phyloP scores from a whole-genome alignment of 2,329 filamentous ascomycete genomes.

The Aspergillus sp. region DNA sequence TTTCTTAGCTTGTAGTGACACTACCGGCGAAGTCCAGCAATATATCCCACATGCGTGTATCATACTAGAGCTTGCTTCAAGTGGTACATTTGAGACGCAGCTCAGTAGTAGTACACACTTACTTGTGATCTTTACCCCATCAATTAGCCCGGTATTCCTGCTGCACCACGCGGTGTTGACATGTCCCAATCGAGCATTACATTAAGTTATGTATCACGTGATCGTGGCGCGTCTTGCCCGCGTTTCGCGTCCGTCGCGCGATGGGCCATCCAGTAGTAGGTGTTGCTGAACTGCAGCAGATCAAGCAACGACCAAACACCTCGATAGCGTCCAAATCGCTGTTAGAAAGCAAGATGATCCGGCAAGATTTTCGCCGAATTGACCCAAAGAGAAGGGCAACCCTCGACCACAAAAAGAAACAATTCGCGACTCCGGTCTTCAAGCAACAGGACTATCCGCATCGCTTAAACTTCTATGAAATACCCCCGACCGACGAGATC shows the following conservation, averaged over 20 bases:
- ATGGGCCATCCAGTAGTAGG: not conserved
- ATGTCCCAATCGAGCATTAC: not conserved
- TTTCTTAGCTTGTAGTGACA: too few species aligned
- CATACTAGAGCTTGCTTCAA: too few species aligned
- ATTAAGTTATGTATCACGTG: not conserved
- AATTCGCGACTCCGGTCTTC: slow-evolving; percentile 77
- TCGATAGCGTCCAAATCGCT: not conserved
- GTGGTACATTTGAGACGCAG: too few species aligned
- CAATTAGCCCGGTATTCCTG: not conserved
- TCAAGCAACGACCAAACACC: slow-evolving; percentile 2
- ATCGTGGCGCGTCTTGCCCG: not conserved
- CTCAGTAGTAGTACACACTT: too few species aligned
- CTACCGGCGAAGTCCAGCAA: too few species aligned
- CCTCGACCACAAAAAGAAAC: slow-evolving; percentile 78
- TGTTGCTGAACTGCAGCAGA: not conserved
- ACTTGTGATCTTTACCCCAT: not conserved
- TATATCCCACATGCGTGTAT: too few species aligned
- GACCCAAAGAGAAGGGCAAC: slow-evolving; percentile 73
- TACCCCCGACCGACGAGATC: slow-evolving; percentile 88
- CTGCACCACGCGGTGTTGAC: not conserved
- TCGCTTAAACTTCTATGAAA: slow-evolving; percentile 87
- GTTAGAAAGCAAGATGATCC: slow-evolving; percentile 40
- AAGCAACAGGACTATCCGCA: slow-evolving; percentile 78
- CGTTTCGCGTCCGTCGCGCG: slow-evolving; percentile 8
- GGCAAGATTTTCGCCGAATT: slow-evolving; percentile 46